Conservation (phyloP, 176 grass and related monocot species). For the barley (Hordeum vulgare) region DNA sequence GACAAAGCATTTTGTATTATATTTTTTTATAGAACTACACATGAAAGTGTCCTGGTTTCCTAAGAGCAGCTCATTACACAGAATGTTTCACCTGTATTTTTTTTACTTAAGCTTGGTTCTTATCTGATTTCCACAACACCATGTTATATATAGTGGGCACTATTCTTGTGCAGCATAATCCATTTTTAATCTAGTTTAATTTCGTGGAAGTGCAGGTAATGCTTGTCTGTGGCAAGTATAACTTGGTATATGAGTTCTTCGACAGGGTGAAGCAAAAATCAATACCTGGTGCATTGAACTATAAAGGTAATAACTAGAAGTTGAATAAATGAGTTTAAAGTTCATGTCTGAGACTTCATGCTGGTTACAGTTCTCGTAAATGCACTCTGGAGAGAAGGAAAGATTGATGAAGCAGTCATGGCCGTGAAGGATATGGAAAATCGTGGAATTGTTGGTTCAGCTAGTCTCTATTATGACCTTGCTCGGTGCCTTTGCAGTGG, state of each 20-base stretch:
- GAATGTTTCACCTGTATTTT: background rate
- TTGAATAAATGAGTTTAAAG: constrained; percentile 9
- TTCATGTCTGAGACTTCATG: constrained; percentile 1
- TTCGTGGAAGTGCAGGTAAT: constrained; percentile 58
- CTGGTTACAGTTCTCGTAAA: constrained; percentile 72
- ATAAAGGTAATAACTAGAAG: constrained; percentile 57
- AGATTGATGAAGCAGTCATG: constrained; percentile 69
- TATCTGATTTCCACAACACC: background rate
- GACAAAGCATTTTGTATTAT: background rate
- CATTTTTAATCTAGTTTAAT: constrained; percentile 6
- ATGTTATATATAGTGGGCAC: constrained; percentile 1
- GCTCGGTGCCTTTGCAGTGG: constrained; percentile 90
- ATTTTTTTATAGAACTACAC: too few relatives aligned
- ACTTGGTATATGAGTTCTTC: constrained; percentile 93
- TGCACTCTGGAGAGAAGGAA: constrained; percentile 94
- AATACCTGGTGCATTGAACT: constrained; percentile 80
- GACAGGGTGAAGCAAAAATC: constrained; percentile 62
- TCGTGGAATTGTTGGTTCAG: constrained; percentile 82
- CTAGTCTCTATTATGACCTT: constrained; percentile 96
- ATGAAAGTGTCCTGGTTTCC: background rate
- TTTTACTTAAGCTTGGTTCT: background rate
- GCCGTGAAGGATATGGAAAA: constrained; percentile 95
- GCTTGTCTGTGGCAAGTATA: constrained; percentile 92
- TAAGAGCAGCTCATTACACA: background rate
- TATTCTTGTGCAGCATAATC: constrained; percentile 14